These are phyloP conservation scores for Glycine tomentella DNA, from an alignment of 306 rosid species.

Conservation along the genomic window DNA sequence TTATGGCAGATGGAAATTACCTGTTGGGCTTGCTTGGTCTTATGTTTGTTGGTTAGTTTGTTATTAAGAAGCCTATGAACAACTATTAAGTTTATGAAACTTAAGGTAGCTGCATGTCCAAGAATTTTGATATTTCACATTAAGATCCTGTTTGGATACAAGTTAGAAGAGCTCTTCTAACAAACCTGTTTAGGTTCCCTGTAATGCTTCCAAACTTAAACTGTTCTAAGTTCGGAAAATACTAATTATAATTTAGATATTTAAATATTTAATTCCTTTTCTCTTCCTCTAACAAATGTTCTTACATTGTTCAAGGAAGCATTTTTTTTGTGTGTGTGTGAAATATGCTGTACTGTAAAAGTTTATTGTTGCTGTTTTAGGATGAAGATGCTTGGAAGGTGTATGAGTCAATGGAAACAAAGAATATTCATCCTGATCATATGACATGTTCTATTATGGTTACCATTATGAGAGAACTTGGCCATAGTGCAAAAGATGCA, in stretches of 20 bases:
- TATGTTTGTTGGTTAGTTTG: slow-evolving; percentile 11
- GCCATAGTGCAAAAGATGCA: slow-evolving; percentile 77
- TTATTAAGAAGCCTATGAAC: slow-evolving; percentile 17
- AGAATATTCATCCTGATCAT: slow-evolving; percentile 73
- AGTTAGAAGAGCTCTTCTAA: too few relatives aligned
- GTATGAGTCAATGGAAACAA: slow-evolving; percentile 76
- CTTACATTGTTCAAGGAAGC: background rate
- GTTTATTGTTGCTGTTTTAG: slow-evolving; percentile 53
- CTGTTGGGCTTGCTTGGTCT: background rate
- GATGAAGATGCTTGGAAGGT: slow-evolving; percentile 79
- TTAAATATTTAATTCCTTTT: background rate
- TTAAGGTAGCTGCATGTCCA: slow-evolving; percentile 19
- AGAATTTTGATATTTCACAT: background rate
- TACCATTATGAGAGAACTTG: slow-evolving; percentile 73
- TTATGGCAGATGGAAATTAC: slow-evolving; percentile 28
- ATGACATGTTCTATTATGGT: slow-evolving; percentile 85
- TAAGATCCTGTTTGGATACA: too few relatives aligned
- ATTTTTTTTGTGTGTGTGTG: background rate
- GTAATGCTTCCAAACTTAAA: slow-evolving; percentile 25
- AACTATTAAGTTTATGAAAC: background rate
- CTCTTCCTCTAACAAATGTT: slow-evolving; percentile 14
- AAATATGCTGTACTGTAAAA: background rate
- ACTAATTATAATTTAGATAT: background rate
- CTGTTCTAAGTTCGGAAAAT: background rate
- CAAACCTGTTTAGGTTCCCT: background rate